Evolutionary conservation across 108 stramenopile genomes (phyloP).

Genomic region (Nitzschia sp.): DNA sequence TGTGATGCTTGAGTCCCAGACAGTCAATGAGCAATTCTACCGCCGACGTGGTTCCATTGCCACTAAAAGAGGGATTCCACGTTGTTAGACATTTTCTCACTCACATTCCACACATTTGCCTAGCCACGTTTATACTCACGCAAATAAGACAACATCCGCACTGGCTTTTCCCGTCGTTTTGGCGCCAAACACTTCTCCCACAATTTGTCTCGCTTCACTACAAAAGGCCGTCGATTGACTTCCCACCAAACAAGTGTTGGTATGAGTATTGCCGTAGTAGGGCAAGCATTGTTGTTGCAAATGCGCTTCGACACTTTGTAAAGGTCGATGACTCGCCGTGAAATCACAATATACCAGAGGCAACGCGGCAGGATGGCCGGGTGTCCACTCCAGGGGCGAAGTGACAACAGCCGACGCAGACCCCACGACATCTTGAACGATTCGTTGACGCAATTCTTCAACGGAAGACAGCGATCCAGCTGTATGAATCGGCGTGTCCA

Average conservation of each 20-base stretch:
- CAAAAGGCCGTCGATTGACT: slow-evolving; percentile 90
- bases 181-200: slow-evolving; percentile 84
- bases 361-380: slow-evolving; percentile 27
- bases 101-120: too few species aligned
- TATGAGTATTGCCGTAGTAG: slow-evolving; percentile 95
- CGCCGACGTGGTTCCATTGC: slow-evolving; percentile 93
- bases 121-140: slow-evolving; percentile 42
- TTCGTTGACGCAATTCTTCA: slow-evolving; percentile 8
- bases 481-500: neutral
- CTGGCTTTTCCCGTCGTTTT: slow-evolving; percentile 89
- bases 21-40: slow-evolving; percentile 79
- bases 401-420: slow-evolving; percentile 1
- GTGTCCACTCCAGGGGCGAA: slow-evolving; percentile 32
- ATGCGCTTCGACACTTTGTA: slow-evolving; percentile 72
- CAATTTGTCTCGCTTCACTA: slow-evolving; percentile 88
- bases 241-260: slow-evolving; percentile 85
- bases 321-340: slow-evolving; percentile 78
- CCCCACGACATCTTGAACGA: slow-evolving; percentile 18
- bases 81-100: neutral
- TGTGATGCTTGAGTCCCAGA: slow-evolving; percentile 45
- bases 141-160: slow-evolving; percentile 92
- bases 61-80: slow-evolving; percentile 25
- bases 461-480: neutral
- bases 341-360: slow-evolving; percentile 89
- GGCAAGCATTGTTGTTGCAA: slow-evolving; percentile 68